Base-by-base conservation (phyloP, 1,139 yeast species). In the Keqinozyma sinolaborantium region DNA sequence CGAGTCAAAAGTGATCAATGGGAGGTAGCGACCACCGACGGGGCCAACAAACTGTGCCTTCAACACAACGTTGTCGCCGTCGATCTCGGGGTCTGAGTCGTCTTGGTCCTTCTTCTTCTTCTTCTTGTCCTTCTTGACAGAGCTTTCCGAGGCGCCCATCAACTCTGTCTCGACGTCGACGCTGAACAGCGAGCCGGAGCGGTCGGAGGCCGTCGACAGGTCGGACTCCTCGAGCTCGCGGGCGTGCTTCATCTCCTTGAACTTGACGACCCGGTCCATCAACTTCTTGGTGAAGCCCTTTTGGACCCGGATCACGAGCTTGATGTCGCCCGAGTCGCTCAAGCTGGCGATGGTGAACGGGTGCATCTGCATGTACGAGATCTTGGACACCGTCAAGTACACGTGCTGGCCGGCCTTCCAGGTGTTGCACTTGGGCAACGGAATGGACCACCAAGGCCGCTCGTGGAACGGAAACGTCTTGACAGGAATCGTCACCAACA, bases 331-430 rank as follows among this genome's bases (percentile, higher is more conserved):
- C 3, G 62, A 39, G 6, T 55, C 61, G 8, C 68, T 51, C 16
- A 66, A 43, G 30, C 68, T 64, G 2, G 68, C 50, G 30, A 72
- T 65, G 4, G 75, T 67, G 43, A 72, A 72, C 2, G 78, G 78
- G 40, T 72, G 78, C 38, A 56, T 58, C 39, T 70, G 76, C 28
- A 67, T 45, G 7, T 45, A 39, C 14, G 57, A 56, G 10, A 70
- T 60, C 36, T 58, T 60, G 2, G 59, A 49, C 3, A 71, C 72
- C 30, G 58, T 64, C 16, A 72, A 50, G 30, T 54, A 60, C 4
- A 69, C 56, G 44, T 71, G 74, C 43, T 67, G 75, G 2, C 78
- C 78, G 0, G 76, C 61, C 33, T 59, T 58, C 78, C 78, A 72
- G 12, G 57, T 53, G 18, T 70, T 60, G 21, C 58, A 46, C 16